A percentile compares a stretch with the other conserved stretches of the same genome.
Conservation (phyloP, 169 alveolate species). For the Theileria sp. region DNA sequence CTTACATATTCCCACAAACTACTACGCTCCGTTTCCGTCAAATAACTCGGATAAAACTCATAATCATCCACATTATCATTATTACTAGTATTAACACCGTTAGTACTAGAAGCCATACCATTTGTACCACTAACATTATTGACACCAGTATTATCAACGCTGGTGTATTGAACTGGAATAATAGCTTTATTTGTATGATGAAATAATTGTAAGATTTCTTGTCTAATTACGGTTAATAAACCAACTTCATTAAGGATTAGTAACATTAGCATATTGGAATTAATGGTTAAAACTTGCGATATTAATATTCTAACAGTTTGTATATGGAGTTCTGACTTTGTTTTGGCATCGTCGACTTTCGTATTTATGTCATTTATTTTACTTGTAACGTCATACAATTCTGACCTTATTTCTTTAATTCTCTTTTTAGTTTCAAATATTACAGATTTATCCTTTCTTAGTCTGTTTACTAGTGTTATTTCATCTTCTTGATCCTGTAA, state of each 20-base stretch:
- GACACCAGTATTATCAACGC: neutral
- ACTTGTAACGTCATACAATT: constrained; percentile 37
- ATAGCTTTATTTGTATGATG: neutral
- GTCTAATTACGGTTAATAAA: constrained; percentile 25
- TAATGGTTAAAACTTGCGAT: constrained; percentile 29
- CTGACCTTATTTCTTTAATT: constrained; percentile 33
- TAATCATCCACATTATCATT: neutral
- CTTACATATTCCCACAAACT: constrained; percentile 60
- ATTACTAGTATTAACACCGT: neutral
- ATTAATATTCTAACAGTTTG: constrained; percentile 50
- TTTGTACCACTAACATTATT: neutral
- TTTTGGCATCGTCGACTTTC: constrained; percentile 30
- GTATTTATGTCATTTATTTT: constrained; percentile 28
- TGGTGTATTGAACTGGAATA: neutral
- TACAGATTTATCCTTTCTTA: constrained; percentile 26
- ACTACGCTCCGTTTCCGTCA: constrained; percentile 41
- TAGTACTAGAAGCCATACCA: neutral
- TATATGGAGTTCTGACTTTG: constrained; percentile 42
- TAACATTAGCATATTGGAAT: constrained; percentile 33
- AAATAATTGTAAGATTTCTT: constrained; percentile 40
- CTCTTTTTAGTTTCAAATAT: constrained; percentile 34
- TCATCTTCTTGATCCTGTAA: constrained; percentile 25
- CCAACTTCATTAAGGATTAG: constrained; percentile 43
- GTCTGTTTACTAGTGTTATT: constrained; percentile 5
- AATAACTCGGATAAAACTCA: constrained; percentile 32